Evolutionary conservation across 768 basidiomycete genomes (phyloP).

Genomic region (Boletus rufocinnamomeus): DNA sequence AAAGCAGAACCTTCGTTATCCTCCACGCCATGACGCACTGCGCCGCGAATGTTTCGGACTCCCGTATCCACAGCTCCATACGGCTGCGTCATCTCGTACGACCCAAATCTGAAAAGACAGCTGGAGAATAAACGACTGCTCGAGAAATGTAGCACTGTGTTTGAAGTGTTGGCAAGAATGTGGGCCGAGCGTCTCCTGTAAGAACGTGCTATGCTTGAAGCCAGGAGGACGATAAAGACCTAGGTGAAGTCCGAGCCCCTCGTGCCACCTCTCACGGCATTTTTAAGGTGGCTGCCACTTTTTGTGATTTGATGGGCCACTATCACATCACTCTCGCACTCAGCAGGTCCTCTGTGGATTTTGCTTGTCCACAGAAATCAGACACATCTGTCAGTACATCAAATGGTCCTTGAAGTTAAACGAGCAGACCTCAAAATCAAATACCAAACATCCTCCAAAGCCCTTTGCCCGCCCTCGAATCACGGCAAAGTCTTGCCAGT

Average conservation of each 20-base stretch:
- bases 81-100: constrained; percentile 65
- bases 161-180: no score
- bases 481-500: no score
- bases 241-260: not conserved
- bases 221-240: not conserved
- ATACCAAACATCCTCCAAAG: no score
- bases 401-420: no score
- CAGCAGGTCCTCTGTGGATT: no score
- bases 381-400: no score
- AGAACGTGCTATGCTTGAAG: not conserved
- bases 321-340: no score
- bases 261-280: not conserved
- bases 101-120: constrained; percentile 13
- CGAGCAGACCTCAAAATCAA: no score
- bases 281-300: not conserved
- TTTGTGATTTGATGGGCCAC: not conserved
- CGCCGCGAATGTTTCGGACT: constrained; percentile 26
- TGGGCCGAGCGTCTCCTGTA: not conserved
- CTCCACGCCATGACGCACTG: constrained; percentile 13
- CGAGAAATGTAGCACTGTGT: not conserved
- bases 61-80: constrained; percentile 59
- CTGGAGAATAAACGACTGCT: not conserved
- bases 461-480: no score
- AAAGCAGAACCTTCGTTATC: constrained; percentile 61
- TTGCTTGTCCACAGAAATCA: no score